phyloP scores from a whole-genome alignment of 768 basidiomycete genomes.

The Kwoniella pini region DNA sequence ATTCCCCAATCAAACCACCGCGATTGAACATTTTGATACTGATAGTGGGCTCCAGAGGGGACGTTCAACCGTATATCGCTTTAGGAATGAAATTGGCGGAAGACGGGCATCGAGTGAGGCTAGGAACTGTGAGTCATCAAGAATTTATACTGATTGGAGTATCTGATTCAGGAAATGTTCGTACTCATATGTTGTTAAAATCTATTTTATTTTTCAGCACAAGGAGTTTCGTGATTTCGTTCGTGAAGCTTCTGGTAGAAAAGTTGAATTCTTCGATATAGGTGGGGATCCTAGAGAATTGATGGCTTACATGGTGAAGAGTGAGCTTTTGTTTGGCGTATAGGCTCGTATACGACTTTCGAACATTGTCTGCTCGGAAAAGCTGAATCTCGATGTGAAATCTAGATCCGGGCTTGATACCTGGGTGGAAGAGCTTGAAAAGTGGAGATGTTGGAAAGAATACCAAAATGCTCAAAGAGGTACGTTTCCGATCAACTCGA shows the following conservation, averaged over 20 bases:
- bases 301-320: constrained; percentile 71
- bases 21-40: constrained; percentile 64
- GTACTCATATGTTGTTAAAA: no score
- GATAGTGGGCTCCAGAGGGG: constrained; percentile 68
- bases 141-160: no score
- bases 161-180: no score
- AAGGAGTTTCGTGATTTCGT: constrained; percentile 24
- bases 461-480: constrained; percentile 57
- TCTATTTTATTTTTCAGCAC: constrained; percentile 19
- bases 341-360: no score
- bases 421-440: constrained; percentile 61
- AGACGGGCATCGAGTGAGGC: constrained; percentile 63
- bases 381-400: neutral
- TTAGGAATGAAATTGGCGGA: constrained; percentile 59
- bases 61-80: constrained; percentile 66
- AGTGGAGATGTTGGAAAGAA: constrained; percentile 65
- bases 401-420: constrained; percentile 64
- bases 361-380: no score
- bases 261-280: constrained; percentile 62
- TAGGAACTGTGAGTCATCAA: constrained; percentile 64
- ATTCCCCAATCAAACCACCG: no score
- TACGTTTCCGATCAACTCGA: no score
- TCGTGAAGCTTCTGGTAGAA: constrained; percentile 30
- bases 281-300: constrained; percentile 65
- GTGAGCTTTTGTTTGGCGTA: constrained; percentile 50